Evolutionary conservation across 2,329 filamentous ascomycete species (phyloP).

Genomic region (Pseudogymnoascus sp.): DNA sequence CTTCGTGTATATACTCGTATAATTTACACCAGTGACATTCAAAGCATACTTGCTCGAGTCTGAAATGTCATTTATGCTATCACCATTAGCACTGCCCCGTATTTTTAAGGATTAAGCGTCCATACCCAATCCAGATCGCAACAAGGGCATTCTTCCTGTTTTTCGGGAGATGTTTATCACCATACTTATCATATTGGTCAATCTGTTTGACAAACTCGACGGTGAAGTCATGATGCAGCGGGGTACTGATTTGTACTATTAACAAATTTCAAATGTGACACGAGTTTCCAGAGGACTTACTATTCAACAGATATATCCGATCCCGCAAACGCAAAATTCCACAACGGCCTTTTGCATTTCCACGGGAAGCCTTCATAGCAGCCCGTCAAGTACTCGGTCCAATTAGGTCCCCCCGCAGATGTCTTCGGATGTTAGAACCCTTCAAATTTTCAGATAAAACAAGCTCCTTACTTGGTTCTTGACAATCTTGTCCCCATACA

Average conservation of each 20-base stretch:
- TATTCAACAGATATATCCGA: constrained; percentile 39
- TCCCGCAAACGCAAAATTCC: constrained; percentile 50
- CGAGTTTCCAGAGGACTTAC: constrained; percentile 20
- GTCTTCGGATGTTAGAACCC: constrained; percentile 30
- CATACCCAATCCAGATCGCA: constrained; percentile 41
- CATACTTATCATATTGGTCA: constrained; percentile 39
- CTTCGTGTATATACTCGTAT: constrained; percentile 37
- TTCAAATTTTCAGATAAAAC: not conserved
- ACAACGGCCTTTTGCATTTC: constrained; percentile 40
- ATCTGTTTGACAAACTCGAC: constrained; percentile 43
- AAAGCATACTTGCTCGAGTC: constrained; percentile 38
- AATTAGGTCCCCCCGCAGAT: constrained; percentile 46
- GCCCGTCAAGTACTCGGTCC: constrained; percentile 44
- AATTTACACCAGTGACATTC: constrained; percentile 32
- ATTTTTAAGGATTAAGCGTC: not conserved
- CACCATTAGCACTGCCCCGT: not conserved
- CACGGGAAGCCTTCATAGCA: constrained; percentile 41
- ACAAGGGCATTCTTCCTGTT: constrained; percentile 33
- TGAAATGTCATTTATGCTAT: constrained; percentile 45
- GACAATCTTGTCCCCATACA: constrained; percentile 41
- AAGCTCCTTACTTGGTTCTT: constrained; percentile 35
- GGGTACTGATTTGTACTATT: constrained; percentile 29
- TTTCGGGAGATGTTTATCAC: constrained; percentile 20
- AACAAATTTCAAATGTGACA: not conserved
- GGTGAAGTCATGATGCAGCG: constrained; percentile 44